Evolutionary conservation across 495 filamentous ascomycete species (phyloP), one percentile per base, ranked within the genome.

Genomic region (Penicillium psychrofluorescens): DNA sequence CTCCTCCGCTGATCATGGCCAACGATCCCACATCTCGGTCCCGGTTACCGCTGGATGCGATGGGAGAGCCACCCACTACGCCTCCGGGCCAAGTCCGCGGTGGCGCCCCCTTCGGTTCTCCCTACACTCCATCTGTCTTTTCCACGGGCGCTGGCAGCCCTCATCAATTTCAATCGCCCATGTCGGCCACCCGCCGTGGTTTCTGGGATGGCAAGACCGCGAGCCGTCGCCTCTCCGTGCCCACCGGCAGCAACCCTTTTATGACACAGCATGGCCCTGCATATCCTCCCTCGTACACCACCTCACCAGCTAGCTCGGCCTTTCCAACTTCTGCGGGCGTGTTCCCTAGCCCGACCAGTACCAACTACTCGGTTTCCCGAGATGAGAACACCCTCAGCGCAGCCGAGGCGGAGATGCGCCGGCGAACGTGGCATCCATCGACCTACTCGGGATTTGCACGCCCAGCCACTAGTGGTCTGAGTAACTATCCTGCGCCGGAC

Each of bases 371-470:
- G 7, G 75, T 77, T 48, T 76, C 82, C 4, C 72, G 85, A 33
- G 72, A 83, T 29, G 86, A 94, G 35, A 79, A 79, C 1, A 57
- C 67, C 1, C 70, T 79, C 5, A 71, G 63, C 53, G 70, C 76
- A 2, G 70, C 79, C 2, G 87, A 91, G 46, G 81, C 86, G 15
- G 85, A 90, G 38, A 82, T 81, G 77, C 80, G 88, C 47, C 68
- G 90, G 45, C 74, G 88, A 38, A 95, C 90, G 7, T 95, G 90
- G 90, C 90, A 95, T 67, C 88, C 87, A 4, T 85, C 86, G 22
- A 85, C 81, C 0, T 83, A 83, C 56, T 67, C 71, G 8, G 63
- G 59, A 28, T 68, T 78, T 72, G 76, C 62, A 60, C 79, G 68
- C 45, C 82, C 64, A 59, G 81, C 54, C 47, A 88, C 72, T 49